Evolutionary conservation across 2,329 filamentous ascomycete species (phyloP), one percentile per base, ranked within the genome.

Genomic region (Fusarium agapanthi): DNA sequence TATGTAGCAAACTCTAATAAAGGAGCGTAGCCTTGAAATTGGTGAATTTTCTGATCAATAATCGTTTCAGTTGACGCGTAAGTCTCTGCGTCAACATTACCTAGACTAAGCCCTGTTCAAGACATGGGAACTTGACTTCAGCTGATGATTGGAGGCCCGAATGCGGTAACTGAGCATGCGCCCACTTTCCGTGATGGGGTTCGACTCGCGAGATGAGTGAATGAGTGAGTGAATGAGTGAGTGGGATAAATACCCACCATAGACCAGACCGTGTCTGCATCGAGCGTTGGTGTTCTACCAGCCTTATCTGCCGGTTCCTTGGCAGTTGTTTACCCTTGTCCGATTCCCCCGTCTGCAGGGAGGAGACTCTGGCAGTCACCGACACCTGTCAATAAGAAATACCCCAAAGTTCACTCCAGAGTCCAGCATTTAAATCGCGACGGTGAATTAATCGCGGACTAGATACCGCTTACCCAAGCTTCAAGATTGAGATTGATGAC

Each of bases 1-100:
- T 69, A n/a, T n/a, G n/a, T n/a, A 65, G 55, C 18, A 40, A 58
- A 69, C n/a, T 57, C 40, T 30, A 58, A 40, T 30, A 58, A 40
- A 20, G 6, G 11, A 28, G 32, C 7, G 44, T 62, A 61, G 45
- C 18, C 38, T 24, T 43, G 63, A 18, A 38, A 14, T 32, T 12
- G 1, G 24, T n/a, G 24, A 26, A 34, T n/a, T 43, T 22, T 32
- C 37, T 48, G 55, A 30, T 67, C 47, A 61, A 48, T 38, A 38
- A 67, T 48, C 20, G 14, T 9, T 48, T 32, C 8, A n/a, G 5
- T 5, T 35, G 65, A 61, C 66, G 58, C 66, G 65, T 53, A 57
- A 58, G 28, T 38, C 44, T 38, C n/a, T n/a, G 13, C 58, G 51
- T 69, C 50, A 58, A 50, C 13, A 26, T 37, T 35, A 55, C 14